A percentile compares a stretch with the other conserved stretches of the same genome.
These are phyloP conservation scores for Hyaloscypha variabilis DNA, from an alignment of 495 filamentous ascomycete genomes.

Conservation along the genomic window DNA sequence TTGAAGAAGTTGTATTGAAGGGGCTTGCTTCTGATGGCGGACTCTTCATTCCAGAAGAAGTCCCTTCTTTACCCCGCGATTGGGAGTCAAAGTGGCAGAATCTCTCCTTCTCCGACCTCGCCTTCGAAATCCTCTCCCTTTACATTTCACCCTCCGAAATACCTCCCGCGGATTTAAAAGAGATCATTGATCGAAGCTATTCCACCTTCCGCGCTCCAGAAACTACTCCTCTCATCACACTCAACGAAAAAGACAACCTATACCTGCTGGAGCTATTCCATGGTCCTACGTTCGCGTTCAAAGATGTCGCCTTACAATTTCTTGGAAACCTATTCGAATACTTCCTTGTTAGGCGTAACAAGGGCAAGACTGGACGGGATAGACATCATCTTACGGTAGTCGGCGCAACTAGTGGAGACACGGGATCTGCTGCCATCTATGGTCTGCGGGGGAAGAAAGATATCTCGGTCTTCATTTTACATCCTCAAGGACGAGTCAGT, in stretches of 20 bases:
- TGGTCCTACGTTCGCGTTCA: constrained; percentile 95
- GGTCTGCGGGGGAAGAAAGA: constrained; percentile 97
- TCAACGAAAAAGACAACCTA: constrained; percentile 67
- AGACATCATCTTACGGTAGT: constrained; percentile 88
- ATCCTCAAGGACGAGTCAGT: constrained; percentile 80
- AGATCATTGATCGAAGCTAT: constrained; percentile 79
- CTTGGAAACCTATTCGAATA: constrained; percentile 97
- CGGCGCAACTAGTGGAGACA: constrained; percentile 92
- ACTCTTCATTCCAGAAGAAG: constrained; percentile 84
- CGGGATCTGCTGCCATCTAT: constrained; percentile 94
- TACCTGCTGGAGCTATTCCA: constrained; percentile 95
- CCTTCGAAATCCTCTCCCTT: constrained; percentile 72
- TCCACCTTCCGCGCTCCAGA: constrained; percentile 80
- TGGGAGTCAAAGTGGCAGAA: constrained; percentile 75
- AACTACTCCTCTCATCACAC: constrained; percentile 70
- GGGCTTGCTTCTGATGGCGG: constrained; percentile 88
- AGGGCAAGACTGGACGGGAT: constrained; percentile 68
- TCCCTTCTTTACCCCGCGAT: constrained; percentile 63
- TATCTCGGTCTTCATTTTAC: constrained; percentile 86
- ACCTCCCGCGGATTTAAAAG: constrained; percentile 73
- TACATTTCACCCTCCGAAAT: constrained; percentile 87
- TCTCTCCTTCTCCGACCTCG: constrained; percentile 77
- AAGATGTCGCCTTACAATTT: constrained; percentile 89
- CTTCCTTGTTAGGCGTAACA: constrained; percentile 82
- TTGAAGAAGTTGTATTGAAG: constrained; percentile 89